Evolutionary conservation across 768 basidiomycete genomes (phyloP).

Genomic region (Pleurotus citrinopileatus): DNA sequence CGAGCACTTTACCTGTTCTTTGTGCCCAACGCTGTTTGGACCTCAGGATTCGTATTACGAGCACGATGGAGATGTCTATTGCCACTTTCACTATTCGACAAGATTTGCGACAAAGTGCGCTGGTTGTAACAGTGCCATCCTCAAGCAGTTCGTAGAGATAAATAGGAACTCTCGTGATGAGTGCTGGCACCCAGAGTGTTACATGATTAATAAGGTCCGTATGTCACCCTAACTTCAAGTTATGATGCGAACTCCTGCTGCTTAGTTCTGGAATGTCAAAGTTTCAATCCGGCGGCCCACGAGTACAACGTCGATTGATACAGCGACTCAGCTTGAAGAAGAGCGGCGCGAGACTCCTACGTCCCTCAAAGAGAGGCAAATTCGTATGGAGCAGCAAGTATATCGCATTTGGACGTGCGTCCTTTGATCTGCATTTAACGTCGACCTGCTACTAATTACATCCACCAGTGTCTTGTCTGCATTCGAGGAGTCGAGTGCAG

Average conservation of each 20-base stretch:
- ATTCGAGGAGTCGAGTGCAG: conserved; percentile 98
- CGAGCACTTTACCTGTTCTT: conserved; percentile 98
- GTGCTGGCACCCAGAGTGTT: conserved; percentile 99
- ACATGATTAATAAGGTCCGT: conserved; percentile 98
- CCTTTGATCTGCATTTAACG: background rate
- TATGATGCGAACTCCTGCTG: background rate
- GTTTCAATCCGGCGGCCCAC: conserved; percentile 73
- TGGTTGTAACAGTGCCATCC: conserved; percentile 93
- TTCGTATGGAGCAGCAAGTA: conserved; percentile 94
- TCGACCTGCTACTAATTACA: conserved; percentile 10
- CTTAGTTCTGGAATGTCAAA: conserved; percentile 98
- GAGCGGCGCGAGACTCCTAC: conserved; percentile 75
- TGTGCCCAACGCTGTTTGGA: conserved; percentile 94
- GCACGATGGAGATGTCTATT: conserved; percentile 96
- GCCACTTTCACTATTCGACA: conserved; percentile 99
- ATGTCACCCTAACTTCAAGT: background rate
- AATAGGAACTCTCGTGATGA: conserved; percentile 98
- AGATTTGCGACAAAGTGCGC: conserved; percentile 98
- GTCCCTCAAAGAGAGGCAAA: conserved; percentile 86
- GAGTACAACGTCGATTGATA: conserved; percentile 52
- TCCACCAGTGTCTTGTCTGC: conserved; percentile 80
- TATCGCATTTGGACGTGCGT: conserved; percentile 98
- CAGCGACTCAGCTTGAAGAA: conserved; percentile 58
- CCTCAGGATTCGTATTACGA: conserved; percentile 99
- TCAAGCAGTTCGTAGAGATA: conserved; percentile 99